A percentile compares a stretch with the other conserved stretches of the same genome.
phyloP scores from a whole-genome alignment of 2,329 filamentous ascomycete genomes.

The Trichoderma atroviride region DNA sequence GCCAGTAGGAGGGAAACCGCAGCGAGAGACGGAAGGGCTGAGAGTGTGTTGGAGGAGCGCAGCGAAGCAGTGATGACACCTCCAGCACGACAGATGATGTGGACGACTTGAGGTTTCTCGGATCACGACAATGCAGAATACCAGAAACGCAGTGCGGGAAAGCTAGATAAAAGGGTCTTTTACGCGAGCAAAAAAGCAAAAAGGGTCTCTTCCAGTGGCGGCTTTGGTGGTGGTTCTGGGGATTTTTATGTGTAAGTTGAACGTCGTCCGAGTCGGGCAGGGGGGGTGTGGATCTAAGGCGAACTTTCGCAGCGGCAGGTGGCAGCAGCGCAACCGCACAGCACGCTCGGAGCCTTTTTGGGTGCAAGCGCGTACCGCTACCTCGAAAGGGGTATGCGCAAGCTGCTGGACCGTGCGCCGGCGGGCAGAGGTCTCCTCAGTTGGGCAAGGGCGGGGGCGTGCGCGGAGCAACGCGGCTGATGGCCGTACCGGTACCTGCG shows the following conservation, averaged over 20 bases:
- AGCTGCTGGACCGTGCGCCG: neutral
- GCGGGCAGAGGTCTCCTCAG: neutral
- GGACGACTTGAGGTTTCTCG: neutral
- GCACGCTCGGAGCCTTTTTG: slow-evolving; percentile 10
- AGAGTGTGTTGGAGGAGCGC: neutral
- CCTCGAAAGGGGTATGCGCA: neutral
- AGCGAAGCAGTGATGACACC: neutral
- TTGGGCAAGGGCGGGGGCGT: neutral
- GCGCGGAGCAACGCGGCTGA: neutral
- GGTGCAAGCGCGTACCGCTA: neutral
- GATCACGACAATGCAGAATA: neutral
- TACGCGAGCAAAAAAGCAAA: neutral
- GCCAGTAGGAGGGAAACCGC: neutral
- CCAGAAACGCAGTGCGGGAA: neutral
- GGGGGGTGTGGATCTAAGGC: slow-evolving; percentile 22
- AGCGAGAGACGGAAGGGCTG: neutral
- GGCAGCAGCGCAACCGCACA: neutral
- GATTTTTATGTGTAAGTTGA: slow-evolving; percentile 25
- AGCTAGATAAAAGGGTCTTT: neutral
- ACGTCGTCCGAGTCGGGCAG: slow-evolving; percentile 20
- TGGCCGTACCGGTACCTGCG: neutral
- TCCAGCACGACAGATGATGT: neutral
- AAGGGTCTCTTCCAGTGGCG: slow-evolving; percentile 16
- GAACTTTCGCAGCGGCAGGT: slow-evolving; percentile 14
- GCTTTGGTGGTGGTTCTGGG: slow-evolving; percentile 25